phyloP scores from a whole-genome alignment of 331 rosid species.

The Rhamnella rubrinervis region DNA sequence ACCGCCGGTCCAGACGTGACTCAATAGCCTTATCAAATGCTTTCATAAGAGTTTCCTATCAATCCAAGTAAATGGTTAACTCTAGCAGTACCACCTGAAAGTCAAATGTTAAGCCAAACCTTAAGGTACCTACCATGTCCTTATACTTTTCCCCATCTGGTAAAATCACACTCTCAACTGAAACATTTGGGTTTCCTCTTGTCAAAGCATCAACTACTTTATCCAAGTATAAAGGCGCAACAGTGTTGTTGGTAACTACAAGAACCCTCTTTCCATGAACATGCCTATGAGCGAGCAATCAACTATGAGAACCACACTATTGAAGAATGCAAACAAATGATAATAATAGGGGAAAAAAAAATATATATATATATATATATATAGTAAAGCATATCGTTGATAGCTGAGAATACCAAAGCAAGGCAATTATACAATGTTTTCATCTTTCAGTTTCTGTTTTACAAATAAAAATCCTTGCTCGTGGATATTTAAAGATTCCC shows the following conservation, averaged over 20 bases:
- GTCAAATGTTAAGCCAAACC: conserved; percentile 13
- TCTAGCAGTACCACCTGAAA: neutral
- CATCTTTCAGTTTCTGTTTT: neutral
- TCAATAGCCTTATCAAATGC: conserved; percentile 94
- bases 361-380: neutral
- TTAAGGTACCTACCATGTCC: conserved; percentile 66
- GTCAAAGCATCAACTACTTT: conserved; percentile 81
- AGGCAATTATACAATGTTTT: neutral
- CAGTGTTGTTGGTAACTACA: conserved; percentile 79
- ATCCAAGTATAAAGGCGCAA: conserved; percentile 80
- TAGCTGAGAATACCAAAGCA: neutral
- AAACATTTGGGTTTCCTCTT: conserved; percentile 68
- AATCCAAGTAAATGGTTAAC: conserved; percentile 29
- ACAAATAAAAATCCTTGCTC: too few species aligned
- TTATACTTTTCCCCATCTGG: conserved; percentile 92
- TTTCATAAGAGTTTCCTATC: conserved; percentile 88
- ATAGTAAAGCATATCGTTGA: neutral
- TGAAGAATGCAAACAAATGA: neutral
- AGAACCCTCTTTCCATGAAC: conserved; percentile 96
- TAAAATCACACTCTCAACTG: conserved; percentile 80
- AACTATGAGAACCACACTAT: conserved; percentile 20
- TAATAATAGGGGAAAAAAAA: neutral
- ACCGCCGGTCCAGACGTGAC: conserved; percentile 69
- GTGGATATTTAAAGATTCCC: neutral
- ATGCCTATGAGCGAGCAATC: conserved; percentile 56